Evolutionary conservation across 768 basidiomycete species (phyloP).

Genomic region (Tulasnella sp.): DNA sequence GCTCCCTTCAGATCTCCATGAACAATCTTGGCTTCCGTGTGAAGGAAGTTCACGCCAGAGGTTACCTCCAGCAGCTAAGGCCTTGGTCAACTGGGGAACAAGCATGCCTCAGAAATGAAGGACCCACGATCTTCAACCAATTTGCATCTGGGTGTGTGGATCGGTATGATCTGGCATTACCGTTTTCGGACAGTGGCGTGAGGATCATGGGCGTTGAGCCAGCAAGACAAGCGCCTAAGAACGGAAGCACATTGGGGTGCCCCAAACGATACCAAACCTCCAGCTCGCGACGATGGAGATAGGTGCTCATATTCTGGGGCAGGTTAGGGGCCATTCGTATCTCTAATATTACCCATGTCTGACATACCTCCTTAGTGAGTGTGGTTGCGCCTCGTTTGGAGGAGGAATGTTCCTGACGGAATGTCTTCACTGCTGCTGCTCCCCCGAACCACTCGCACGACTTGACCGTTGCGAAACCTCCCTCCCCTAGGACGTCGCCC

Average conservation of each 20-base stretch:
- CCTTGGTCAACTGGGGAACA: neutral
- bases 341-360: neutral
- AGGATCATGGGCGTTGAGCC: neutral
- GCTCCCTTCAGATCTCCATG: neutral
- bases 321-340: neutral
- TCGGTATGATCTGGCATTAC: neutral
- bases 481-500: neutral
- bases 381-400: neutral
- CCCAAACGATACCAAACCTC: neutral
- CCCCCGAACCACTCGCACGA: neutral
- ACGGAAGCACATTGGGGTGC: neutral
- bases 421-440: neutral
- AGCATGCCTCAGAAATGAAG: neutral
- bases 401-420: neutral
- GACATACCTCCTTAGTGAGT: neutral
- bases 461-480: neutral
- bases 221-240: neutral
- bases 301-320: neutral
- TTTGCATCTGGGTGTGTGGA: neutral
- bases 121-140: neutral
- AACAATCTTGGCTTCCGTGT: neutral
- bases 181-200: neutral
- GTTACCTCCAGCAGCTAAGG: neutral
- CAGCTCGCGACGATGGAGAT: neutral
- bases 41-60: neutral